Base-by-base conservation (phyloP, 2,329 filamentous ascomycete genomes). In the Fusarium mexicanum region DNA sequence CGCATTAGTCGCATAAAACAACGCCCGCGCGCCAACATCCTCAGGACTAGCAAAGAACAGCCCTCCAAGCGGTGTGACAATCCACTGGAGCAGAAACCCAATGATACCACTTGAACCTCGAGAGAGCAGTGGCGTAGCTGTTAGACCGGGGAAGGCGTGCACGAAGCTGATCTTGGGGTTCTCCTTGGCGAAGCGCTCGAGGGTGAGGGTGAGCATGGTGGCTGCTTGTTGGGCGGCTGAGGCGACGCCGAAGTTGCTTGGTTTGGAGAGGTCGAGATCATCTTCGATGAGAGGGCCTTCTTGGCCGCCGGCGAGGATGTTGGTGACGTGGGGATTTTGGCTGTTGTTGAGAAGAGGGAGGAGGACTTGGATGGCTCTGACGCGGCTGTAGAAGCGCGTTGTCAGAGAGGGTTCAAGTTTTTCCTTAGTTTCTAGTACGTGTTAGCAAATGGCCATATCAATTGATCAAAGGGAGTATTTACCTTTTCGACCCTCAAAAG, bases 381-480 rank as follows among this genome's bases (percentile, higher is more conserved):
- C 84, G 33, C 90, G 89, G 13, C 87, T 84, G 80, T 91, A 91
- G 80, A 87, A 90, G 47, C 84, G 84, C 13, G 91, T 84, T 9
- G 87, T 83, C 61, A 86, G 82, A 29, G 86, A 84, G 18, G 85
- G 84, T 50, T 89, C 85, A 1, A 92, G 82, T 10, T 87, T 88
- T 79, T 92, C 91, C 2, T 79, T 61, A 0, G 89, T 91, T 64
- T 91, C 89, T 87, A 50, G 1, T 0, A 6, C 24, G 2, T n/a
- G 8, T 55, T 20, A 57, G 53, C 13, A 17, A 12, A 4, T 7
- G 13, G 3, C 3, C 0, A 16, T 0, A 3, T 4, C 1, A 5
- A 5, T 9, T 20, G 17, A 20, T 18, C 4, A 2, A 5, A 0
- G 6, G 1, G 18, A 3, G 9, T 16, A 20, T 35, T 14, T 58